Base-by-base conservation (phyloP, 2,329 filamentous ascomycete species). In the Neofusicoccum parvum region DNA sequence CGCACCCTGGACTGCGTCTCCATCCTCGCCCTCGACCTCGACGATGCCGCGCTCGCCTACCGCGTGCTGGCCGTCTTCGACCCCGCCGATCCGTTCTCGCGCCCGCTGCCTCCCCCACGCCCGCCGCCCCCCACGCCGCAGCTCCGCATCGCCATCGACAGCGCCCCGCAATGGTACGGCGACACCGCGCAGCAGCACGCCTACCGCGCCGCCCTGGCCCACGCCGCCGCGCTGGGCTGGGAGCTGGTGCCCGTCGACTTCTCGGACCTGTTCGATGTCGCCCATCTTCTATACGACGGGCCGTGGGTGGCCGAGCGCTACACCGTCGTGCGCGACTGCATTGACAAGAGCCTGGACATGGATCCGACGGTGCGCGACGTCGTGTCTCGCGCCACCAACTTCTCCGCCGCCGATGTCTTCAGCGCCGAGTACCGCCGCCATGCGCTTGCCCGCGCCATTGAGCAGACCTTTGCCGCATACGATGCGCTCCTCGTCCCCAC, bases 1-100 rank as follows among this genome's bases (percentile, higher is more conserved):
- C 78, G 80, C 43, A 82, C 79, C 3, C 76, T 86, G 2, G 85
- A 87, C 72, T 85, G 82, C 64, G 79, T 85, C 20, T 82, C 84
- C 1, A 80, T 86, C 34, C 78, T 85, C 63, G 76, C 83, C 1
- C 73, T 77, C 17, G 83, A 76, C 1, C 75, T 82, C 7, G 71
- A 74, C 3, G 82, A 85, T 67, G 79, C 80, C 4, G 14, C 17
- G 11, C 46, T 49, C 5, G 46, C 46, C 46, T 49, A 49, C 46
- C 15, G 17, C 32, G 51, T 39, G 17, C 37, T 54, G 14, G 34
- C 51, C 12, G 20, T 7, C 32, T 54, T 20, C 51, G 51, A 54
- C 37, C 23, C 51, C 20, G 9, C 17, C 34, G 51, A 54, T 41
- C 37, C 51, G 11, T 39, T 39, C 51, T 39, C 51, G 3, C 46